Percentiles rank a stretch among this genome's conserved stretches.
Conservation (phyloP, 805 yeast species). For the Torulaspora delbrueckii region DNA sequence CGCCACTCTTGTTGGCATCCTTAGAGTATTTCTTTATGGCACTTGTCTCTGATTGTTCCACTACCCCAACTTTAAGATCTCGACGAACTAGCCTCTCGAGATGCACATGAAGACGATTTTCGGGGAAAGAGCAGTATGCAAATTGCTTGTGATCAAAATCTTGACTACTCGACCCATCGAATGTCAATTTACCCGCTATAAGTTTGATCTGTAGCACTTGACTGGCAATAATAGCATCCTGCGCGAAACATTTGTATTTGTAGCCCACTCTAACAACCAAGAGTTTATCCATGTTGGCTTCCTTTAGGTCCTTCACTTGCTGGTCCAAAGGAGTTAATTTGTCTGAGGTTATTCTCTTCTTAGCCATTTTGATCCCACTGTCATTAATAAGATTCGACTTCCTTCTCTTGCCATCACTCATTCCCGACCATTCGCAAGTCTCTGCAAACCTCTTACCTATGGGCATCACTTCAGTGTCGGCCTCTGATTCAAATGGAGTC, state of each 20-base stretch:
- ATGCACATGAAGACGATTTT: conserved; percentile 66
- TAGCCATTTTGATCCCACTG: neutral
- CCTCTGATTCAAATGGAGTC: neutral
- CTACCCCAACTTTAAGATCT: conserved; percentile 82
- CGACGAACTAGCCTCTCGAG: conserved; percentile 62
- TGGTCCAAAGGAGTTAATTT: conserved; percentile 73
- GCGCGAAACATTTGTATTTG: conserved; percentile 80
- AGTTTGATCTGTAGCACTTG: conserved; percentile 63
- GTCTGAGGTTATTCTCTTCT: neutral
- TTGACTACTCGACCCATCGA: conserved; percentile 47
- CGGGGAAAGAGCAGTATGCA: conserved; percentile 85
- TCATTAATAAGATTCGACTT: neutral
- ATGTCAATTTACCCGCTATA: conserved; percentile 59
- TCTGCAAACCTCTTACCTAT: conserved; percentile 3
- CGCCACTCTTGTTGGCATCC: conserved; percentile 44
- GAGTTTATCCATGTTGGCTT: conserved; percentile 56
- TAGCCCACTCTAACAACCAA: conserved; percentile 88
- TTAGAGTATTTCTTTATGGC: conserved; percentile 51
- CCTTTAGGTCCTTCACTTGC: conserved; percentile 67
- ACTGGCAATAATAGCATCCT: conserved; percentile 73
- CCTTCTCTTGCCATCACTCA: neutral
- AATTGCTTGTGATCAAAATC: conserved; percentile 52
- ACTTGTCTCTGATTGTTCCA: conserved; percentile 78
- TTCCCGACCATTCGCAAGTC: neutral
- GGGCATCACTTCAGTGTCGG: neutral